phyloP scores from a whole-genome alignment of 306 rosid genomes.

The Fagus sylvatica region DNA sequence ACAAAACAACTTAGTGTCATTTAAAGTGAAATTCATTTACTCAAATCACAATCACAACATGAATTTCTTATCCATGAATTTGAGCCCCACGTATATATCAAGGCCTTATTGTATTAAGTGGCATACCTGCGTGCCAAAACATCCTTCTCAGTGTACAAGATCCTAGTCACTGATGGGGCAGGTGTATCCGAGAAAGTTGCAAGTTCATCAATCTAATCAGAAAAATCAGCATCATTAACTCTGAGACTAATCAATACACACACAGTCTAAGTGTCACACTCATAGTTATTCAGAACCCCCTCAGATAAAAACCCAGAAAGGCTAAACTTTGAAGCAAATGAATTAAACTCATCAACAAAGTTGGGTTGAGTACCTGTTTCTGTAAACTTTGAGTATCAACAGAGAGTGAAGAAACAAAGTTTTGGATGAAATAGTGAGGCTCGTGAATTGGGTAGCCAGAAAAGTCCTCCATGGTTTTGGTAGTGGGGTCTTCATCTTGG shows the following conservation, averaged over 20 bases:
- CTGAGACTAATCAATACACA: background rate
- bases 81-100: background rate
- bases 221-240: slow-evolving; percentile 14
- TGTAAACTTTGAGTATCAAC: slow-evolving; percentile 64
- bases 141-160: slow-evolving; percentile 82
- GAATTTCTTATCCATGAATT: background rate
- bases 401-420: slow-evolving; percentile 46
- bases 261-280: background rate
- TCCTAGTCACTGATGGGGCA: slow-evolving; percentile 90
- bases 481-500: slow-evolving; percentile 57
- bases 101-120: background rate
- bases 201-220: slow-evolving; percentile 77
- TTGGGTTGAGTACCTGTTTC: slow-evolving; percentile 56
- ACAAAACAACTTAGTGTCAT: background rate
- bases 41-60: background rate
- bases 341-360: background rate
- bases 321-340: background rate
- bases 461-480: slow-evolving; percentile 81
- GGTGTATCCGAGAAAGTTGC: slow-evolving; percentile 78
- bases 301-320: background rate
- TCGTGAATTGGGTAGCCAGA: slow-evolving; percentile 78
- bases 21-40: background rate
- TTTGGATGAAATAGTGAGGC: slow-evolving; percentile 38
- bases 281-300: background rate
- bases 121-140: slow-evolving; percentile 73